phyloP scores from a whole-genome alignment of 2,329 filamentous ascomycete genomes.

The Torrubiella hemipterigena region DNA sequence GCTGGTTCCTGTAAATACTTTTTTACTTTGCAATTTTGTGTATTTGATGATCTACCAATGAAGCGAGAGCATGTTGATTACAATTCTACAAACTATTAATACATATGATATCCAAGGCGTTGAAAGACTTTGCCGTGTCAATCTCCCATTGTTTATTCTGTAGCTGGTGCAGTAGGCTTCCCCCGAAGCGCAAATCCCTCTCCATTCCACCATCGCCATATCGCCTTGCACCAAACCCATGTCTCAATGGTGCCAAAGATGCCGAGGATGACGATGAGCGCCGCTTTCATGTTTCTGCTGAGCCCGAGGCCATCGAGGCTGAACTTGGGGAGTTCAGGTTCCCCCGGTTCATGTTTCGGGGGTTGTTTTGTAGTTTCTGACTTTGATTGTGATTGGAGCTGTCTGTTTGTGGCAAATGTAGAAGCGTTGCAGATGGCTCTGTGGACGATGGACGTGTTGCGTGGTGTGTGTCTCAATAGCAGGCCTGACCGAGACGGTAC shows the following conservation, averaged over 20 bases:
- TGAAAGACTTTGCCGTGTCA: neutral
- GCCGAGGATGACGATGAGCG: constrained; percentile 13
- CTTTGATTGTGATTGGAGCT: too few species aligned
- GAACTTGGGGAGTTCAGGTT: constrained; percentile 12
- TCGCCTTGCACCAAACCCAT: constrained; percentile 18
- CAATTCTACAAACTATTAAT: too few species aligned
- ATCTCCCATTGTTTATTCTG: too few species aligned
- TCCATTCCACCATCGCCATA: constrained; percentile 16
- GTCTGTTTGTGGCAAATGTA: too few species aligned
- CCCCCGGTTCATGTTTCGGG: constrained; percentile 8
- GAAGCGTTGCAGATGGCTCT: too few species aligned
- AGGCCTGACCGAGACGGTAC: too few species aligned
- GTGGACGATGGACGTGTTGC: too few species aligned
- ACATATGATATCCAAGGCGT: neutral
- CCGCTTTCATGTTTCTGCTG: constrained; percentile 14
- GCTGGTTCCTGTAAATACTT: constrained; percentile 32
- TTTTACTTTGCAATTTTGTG: too few species aligned
- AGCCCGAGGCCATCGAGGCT: constrained; percentile 15
- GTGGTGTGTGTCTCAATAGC: too few species aligned
- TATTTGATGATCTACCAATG: too few species aligned
- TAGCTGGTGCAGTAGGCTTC: neutral
- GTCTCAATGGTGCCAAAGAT: constrained; percentile 20
- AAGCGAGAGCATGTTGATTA: too few species aligned
- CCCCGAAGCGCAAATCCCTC: neutral
- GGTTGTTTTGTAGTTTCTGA: neutral